Evolutionary conservation across 176 grass and related monocot species (phyloP), one percentile per base, ranked within the genome.

Genomic region (Musa schizocarpa): DNA sequence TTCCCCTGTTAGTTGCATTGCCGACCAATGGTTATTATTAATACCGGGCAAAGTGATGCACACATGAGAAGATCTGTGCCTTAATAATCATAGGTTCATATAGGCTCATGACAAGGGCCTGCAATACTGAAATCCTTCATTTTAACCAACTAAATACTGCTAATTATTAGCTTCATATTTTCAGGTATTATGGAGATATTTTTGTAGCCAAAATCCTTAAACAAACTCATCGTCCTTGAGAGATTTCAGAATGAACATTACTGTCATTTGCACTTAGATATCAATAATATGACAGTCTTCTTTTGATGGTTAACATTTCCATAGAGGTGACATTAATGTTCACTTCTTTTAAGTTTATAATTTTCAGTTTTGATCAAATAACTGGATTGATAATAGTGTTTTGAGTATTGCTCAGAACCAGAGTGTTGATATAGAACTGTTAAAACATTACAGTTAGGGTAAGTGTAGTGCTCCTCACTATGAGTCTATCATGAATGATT

Each of bases 31-130:
- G 3, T 3, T 0, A 43, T 43, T 43, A 43, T 4, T 5, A 43
- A 43, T 43, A 5, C 34, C 4, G 34, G 3, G 34, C 34, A 43
- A 43, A 43, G 74, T 12, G 54, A 25, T 65, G 25, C 65, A 64
- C 48, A 57, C 49, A 76, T 59, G 65, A 70, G 77, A 58, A 63
- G 25, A 43, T 49, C 61, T 79, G 29, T 43, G 3, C 26, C 34
- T 3, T 13, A 43, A 14, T 9, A 14, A 8, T 43, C 6, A 5
- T 43, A 43, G 34, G 34, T 43, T 43, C 34, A 43, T 43, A 43
- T 5, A 43, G 4, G 34, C 34, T 5, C 34, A 43, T 43, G 34
- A 43, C 6, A 43, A 43, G 34, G 34, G 34, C 34, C 34, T 43
- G 34, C 34, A 43, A 43, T 43, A 43, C 34, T 5, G 34, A 43